Conservation (phyloP, 257 asterid species). For the Penstemon newberryi region DNA sequence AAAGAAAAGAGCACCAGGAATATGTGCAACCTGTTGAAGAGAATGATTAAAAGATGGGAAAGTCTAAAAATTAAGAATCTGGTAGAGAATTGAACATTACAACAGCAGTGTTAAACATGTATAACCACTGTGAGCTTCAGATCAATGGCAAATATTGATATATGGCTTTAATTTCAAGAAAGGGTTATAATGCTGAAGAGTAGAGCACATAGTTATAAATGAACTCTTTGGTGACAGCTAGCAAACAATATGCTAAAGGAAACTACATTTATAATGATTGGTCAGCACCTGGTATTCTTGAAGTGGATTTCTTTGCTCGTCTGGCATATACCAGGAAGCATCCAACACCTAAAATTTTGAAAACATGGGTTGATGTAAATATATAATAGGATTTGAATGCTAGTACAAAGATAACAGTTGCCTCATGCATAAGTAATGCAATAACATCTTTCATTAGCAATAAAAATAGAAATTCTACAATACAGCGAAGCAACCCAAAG, state of each 20-base stretch:
- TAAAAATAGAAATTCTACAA: too few species aligned
- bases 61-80: slow-evolving; percentile 1
- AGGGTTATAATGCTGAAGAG: neutral
- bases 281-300: slow-evolving; percentile 89
- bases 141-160: slow-evolving; percentile 19
- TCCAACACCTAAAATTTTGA: slow-evolving; percentile 69
- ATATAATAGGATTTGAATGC: slow-evolving; percentile 4
- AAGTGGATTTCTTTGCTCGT: slow-evolving; percentile 94
- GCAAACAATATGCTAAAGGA: slow-evolving; percentile 15
- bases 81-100: neutral
- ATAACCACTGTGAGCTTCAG: slow-evolving; percentile 7
- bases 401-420: slow-evolving; percentile 10
- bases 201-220: slow-evolving; percentile 1
- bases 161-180: slow-evolving; percentile 21
- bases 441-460: neutral
- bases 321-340: slow-evolving; percentile 99
- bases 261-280: slow-evolving; percentile 9
- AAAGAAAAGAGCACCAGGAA: slow-evolving; percentile 95
- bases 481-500: too few species aligned
- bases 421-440: neutral
- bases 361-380: slow-evolving; percentile 11
- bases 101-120: slow-evolving; percentile 11
- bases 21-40: slow-evolving; percentile 84
- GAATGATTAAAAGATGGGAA: neutral
- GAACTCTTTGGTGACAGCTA: slow-evolving; percentile 14